phyloP scores from a whole-genome alignment of 768 basidiomycete genomes.

The Cystofilobasidium macerans region DNA sequence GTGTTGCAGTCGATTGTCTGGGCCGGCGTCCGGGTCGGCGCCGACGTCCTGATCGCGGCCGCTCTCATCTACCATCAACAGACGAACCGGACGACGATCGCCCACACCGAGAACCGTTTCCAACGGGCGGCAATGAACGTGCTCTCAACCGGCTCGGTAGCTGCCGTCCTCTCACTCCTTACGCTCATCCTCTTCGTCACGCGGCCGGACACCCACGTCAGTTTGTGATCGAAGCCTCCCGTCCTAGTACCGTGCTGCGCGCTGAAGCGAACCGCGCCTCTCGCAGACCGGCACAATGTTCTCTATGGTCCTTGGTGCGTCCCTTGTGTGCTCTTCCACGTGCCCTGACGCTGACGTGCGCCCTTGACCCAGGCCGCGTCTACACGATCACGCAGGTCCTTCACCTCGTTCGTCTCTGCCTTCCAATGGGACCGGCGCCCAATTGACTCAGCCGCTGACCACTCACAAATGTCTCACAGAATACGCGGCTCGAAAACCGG shows the following conservation, averaged over 20 bases:
- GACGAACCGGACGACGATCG: background rate
- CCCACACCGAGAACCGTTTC: background rate
- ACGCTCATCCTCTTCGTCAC: background rate
- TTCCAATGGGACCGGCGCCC: background rate
- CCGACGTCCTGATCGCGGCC: background rate
- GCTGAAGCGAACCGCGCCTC: background rate
- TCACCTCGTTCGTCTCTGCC: background rate
- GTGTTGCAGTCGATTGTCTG: background rate
- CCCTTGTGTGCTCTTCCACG: background rate
- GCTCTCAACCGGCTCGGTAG: background rate
- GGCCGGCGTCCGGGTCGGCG: background rate
- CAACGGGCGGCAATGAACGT: background rate
- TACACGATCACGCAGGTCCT: background rate
- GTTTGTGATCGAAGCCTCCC: background rate
- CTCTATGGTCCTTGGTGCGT: background rate
- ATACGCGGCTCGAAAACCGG: background rate
- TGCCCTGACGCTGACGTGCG: no score
- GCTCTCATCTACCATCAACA: background rate
- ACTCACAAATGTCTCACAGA: background rate
- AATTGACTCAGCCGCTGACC: background rate
- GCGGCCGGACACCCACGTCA: background rate
- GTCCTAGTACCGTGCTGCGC: background rate
- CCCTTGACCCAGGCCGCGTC: background rate
- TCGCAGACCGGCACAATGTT: background rate
- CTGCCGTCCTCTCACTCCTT: background rate